These are phyloP conservation scores for Wickerhamiella australiensis DNA, from an alignment of 805 yeast genomes.

Conservation along the genomic window DNA sequence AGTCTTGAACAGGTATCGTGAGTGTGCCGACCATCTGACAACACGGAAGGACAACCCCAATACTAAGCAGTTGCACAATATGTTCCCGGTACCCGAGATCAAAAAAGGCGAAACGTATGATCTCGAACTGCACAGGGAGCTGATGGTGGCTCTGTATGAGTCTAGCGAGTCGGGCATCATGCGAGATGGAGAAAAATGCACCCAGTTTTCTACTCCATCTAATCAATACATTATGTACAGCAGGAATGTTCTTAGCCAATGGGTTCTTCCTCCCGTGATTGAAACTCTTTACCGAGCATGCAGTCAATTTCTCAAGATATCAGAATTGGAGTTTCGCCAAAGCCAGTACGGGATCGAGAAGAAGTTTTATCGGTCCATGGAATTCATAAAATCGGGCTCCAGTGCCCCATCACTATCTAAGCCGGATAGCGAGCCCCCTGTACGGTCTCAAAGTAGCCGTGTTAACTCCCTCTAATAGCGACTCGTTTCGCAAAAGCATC, in stretches of 20 bases:
- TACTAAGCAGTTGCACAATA: not conserved
- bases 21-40: not conserved
- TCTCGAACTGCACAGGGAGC: not conserved
- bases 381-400: too few species aligned
- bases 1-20: not conserved
- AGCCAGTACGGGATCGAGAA: not conserved
- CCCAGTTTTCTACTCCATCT: not conserved
- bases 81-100: not conserved
- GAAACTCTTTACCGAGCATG: not conserved
- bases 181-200: not conserved
- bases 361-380: not conserved
- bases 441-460: too few species aligned
- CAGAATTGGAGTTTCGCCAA: not conserved
- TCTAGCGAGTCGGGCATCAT: not conserved
- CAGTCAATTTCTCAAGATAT: not conserved
- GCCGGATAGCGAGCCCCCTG: too few species aligned
- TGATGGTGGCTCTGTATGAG: not conserved
- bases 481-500: too few species aligned
- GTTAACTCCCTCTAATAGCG: too few species aligned
- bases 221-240: not conserved
- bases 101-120: not conserved
- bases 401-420: too few species aligned
- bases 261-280: not conserved
- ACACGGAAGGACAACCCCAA: not conserved
- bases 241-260: not conserved